Base-by-base conservation (phyloP, 1,284 basidiomycete species). In the Sparassis latifolia region DNA sequence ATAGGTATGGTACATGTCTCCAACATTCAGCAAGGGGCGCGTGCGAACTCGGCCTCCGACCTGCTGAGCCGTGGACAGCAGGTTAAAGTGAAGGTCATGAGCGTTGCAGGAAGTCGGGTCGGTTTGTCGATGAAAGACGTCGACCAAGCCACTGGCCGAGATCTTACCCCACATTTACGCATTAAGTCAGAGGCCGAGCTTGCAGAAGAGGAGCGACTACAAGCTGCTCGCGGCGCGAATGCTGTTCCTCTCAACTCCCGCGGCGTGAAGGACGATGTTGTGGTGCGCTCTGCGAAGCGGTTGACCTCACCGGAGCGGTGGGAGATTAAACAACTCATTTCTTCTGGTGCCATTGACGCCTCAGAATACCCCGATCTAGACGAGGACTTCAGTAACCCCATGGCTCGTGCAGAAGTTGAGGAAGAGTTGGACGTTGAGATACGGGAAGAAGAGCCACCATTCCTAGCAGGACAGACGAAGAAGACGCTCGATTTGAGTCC, bases 321-420 rank as follows among this genome's bases (percentile, higher is more conserved):
- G 92, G 97, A 99, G 73, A 92, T 99, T 68, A 97, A 98, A 68
- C 97, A 99, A 68, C 82, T 99, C 52, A 97, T 99, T 55, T 92
- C 97, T 0, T 97, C 93, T 40, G 97, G 97, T 44, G 90, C 86
- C 4, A 82, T 97, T 44, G 86, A 88, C 59, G 89, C 95, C 5
- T 87, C 92, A 9, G 97, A 99, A 69, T 98, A 97, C 64, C 96
- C 96, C 2, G 94, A 99, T 53, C 75, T 99, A 32, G 90, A 97
- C 59, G 95, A 98, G 59, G 93, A 97, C 61, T 84, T 92, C 62
- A 78, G 73, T 53, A 85, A 87, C 58, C 82, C 89, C 1, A 78
- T 80, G 61, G 83, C 78, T n/a, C 84, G 84, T 48, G 86, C 84
- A 3, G 93, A 96, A 62, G 83, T 94, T 1, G 94, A 97, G 64